phyloP scores from a whole-genome alignment of 2,329 filamentous ascomycete genomes.

The Teratosphaeria pseudoeucalypti region DNA sequence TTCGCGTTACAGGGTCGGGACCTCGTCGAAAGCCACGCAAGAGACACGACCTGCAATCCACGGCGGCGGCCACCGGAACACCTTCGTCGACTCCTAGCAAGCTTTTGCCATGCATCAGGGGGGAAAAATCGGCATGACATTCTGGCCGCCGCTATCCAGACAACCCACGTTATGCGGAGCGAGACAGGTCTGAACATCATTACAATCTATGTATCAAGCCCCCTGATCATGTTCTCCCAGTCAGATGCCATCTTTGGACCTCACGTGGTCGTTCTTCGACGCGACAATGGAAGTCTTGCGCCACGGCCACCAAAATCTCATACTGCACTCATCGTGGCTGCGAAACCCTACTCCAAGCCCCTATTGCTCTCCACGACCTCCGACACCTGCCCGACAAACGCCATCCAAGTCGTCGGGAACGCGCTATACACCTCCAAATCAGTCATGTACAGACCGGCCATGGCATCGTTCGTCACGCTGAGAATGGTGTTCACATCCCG shows the following conservation, averaged over 20 bases:
- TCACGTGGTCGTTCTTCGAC: too few relatives aligned
- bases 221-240: too few relatives aligned
- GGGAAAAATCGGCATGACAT: not conserved
- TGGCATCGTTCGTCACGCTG: not conserved
- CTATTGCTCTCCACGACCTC: not conserved
- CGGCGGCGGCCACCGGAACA: not conserved
- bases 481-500: slow-evolving; percentile 3
- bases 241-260: too few relatives aligned
- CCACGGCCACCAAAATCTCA: not conserved
- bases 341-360: not conserved
- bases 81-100: not conserved
- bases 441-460: slow-evolving; percentile 5
- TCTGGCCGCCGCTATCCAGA: too few relatives aligned
- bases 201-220: too few relatives aligned
- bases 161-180: too few relatives aligned
- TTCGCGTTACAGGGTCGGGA: too few relatives aligned
- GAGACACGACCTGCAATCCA: not conserved
- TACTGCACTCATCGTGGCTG: not conserved
- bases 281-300: too few relatives aligned
- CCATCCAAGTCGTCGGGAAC: slow-evolving; percentile 2
- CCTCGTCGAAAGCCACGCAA: not conserved
- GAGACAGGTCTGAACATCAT: too few relatives aligned
- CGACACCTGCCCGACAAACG: slow-evolving; percentile 1
- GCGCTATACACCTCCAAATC: slow-evolving; percentile 1
- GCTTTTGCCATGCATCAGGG: not conserved